Percentiles rank a stretch among this genome's conserved stretches.
These are phyloP conservation scores for Wickerhamiella siamensis DNA, from an alignment of 805 yeast genomes.

Conservation along the genomic window DNA sequence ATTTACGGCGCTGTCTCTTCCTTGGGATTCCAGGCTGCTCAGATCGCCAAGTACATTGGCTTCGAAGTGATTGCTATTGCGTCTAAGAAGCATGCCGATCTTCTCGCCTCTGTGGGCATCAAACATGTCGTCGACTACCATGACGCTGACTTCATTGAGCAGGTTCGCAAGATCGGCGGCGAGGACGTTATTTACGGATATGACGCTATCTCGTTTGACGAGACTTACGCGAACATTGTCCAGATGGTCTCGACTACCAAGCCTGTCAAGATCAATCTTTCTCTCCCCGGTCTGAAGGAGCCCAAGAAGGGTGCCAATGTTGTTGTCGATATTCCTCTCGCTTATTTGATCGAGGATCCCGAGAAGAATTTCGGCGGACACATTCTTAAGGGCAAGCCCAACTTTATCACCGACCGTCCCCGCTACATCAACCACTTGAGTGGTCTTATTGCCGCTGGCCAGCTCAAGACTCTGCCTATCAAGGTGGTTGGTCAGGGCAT, in stretches of 20 bases:
- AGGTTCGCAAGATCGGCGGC: conserved; percentile 28
- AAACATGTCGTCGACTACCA: conserved; percentile 33
- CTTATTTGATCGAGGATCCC: conserved; percentile 12
- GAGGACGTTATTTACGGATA: conserved; percentile 17
- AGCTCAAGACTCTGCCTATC: conserved; percentile 12
- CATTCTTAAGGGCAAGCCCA: conserved; percentile 6
- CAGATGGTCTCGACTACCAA: conserved; percentile 4
- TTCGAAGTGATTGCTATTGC: conserved; percentile 38
- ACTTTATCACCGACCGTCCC: conserved; percentile 7
- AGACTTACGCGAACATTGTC: conserved; percentile 10
- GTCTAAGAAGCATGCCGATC: conserved; percentile 35
- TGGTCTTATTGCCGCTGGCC: conserved; percentile 7
- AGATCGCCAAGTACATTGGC: conserved; percentile 40
- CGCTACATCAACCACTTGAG: conserved; percentile 1
- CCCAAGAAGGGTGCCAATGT: conserved; percentile 4
- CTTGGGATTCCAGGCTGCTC: conserved; percentile 44
- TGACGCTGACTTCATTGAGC: conserved; percentile 33
- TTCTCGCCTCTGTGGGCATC: conserved; percentile 36
- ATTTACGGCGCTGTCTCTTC: conserved; percentile 44
- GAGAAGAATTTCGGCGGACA: conserved; percentile 13
- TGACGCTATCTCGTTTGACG: conserved; percentile 18
- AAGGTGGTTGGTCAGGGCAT: conserved; percentile 14
- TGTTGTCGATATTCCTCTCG: conserved; percentile 8
- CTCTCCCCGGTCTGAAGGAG: neutral
- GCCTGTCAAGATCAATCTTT: conserved; percentile 5